phyloP scores from a whole-genome alignment of 805 yeast genomes.

The Teunomyces funiuensis region DNA sequence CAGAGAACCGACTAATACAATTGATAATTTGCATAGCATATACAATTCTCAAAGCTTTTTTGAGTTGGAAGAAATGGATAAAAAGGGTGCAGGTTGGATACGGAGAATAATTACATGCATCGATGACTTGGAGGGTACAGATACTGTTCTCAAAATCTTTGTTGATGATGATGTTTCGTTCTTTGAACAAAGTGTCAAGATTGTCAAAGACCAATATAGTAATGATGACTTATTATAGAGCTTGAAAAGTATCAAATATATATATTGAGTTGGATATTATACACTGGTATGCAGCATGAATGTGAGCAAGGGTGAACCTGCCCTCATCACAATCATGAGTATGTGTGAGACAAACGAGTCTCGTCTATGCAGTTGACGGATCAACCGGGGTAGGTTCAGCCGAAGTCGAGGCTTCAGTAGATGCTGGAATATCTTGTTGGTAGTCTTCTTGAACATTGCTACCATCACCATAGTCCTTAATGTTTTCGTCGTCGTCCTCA shows the following conservation, averaged over 20 bases:
- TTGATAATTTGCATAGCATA: conserved; percentile 25
- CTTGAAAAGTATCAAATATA: background rate
- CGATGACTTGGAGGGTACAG: conserved; percentile 27
- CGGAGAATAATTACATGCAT: conserved; percentile 30
- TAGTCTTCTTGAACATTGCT: conserved; percentile 27
- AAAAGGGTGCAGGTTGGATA: conserved; percentile 39
- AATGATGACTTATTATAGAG: conserved; percentile 3
- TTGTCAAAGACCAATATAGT: background rate
- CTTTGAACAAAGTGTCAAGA: conserved; percentile 14
- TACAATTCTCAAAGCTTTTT: conserved; percentile 23
- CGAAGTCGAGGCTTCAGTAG: conserved; percentile 1
- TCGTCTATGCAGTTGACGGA: conserved; percentile 3
- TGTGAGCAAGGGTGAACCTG: conserved; percentile 3
- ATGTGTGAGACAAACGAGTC: background rate
- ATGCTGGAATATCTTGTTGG: conserved; percentile 11
- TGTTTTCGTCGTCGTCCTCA: conserved; percentile 44
- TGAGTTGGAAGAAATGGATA: conserved; percentile 38
- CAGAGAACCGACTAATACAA: conserved; percentile 12
- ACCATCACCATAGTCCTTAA: conserved; percentile 79
- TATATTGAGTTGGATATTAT: conserved; percentile 1
- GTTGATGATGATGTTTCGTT: conserved; percentile 37
- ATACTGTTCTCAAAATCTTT: conserved; percentile 31
- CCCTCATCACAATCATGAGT: background rate
- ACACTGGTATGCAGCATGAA: conserved; percentile 5
- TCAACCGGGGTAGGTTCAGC: conserved; percentile 1